Evolutionary conservation across 2,329 filamentous ascomycete species (phyloP).

Genomic region (Sclerotinia minor): DNA sequence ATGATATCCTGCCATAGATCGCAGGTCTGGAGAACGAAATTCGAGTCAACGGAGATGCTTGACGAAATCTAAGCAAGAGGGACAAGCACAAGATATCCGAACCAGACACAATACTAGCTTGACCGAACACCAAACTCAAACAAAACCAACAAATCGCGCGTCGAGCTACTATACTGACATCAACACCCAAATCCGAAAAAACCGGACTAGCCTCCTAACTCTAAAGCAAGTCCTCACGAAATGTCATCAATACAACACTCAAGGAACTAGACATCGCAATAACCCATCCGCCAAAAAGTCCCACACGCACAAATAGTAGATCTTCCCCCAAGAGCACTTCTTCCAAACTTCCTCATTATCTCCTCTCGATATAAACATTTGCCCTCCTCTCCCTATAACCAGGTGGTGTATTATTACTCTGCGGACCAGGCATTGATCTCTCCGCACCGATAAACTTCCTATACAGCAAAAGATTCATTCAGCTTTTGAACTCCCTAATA

Average conservation of each 20-base stretch:
- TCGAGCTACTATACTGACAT: no score
- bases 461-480: not conserved
- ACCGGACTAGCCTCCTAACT: no score
- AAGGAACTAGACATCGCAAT: not conserved
- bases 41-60: no score
- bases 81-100: no score
- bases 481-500: not conserved
- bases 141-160: no score
- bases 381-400: not conserved
- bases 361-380: not conserved
- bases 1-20: no score
- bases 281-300: not conserved
- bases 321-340: not conserved
- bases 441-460: constrained; percentile 4
- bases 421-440: not conserved
- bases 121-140: not conserved
- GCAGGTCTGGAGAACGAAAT: no score
- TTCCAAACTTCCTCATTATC: not conserved
- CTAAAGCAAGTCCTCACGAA: no score
- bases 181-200: no score
- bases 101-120: no score
- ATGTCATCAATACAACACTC: no score
- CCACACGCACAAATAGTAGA: not conserved
- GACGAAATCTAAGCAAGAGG: no score
- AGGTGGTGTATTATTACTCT: not conserved